phyloP scores from a whole-genome alignment of 805 yeast species.

The Jamesozyma spencerorum region DNA sequence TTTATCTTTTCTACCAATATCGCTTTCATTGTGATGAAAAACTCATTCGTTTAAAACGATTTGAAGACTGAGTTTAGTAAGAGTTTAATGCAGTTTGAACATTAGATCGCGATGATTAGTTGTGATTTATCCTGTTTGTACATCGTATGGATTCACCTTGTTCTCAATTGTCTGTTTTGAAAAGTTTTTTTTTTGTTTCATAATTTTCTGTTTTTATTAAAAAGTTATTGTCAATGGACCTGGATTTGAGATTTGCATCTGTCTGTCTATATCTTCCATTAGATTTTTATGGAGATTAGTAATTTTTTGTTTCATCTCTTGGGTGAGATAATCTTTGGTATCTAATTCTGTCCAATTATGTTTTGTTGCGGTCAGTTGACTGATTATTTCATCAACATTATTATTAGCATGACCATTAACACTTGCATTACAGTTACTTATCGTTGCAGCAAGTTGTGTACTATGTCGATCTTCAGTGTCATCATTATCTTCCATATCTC shows the following conservation, averaged over 20 bases:
- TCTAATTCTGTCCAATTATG: constrained; percentile 8
- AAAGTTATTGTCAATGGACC: constrained; percentile 16
- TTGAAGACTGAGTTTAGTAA: too few relatives aligned
- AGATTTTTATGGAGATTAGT: constrained; percentile 10
- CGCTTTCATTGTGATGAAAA: too few relatives aligned
- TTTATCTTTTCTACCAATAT: too few relatives aligned
- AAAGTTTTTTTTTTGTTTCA: too few relatives aligned
- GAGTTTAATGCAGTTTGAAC: too few relatives aligned
- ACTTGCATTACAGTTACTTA: constrained; percentile 3
- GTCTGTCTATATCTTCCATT: constrained; percentile 11
- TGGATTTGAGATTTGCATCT: constrained; percentile 11
- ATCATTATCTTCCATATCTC: constrained; percentile 12
- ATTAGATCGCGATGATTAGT: too few relatives aligned
- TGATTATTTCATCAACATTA: constrained; percentile 3
- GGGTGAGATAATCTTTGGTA: constrained; percentile 8
- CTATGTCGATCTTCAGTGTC: background rate
- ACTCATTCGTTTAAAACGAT: too few relatives aligned
- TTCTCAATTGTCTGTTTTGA: too few relatives aligned
- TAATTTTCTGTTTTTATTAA: constrained; percentile 4
- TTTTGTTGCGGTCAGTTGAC: constrained; percentile 10
- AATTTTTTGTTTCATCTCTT: constrained; percentile 6
- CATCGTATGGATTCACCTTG: too few relatives aligned
- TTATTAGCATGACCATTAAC: background rate
- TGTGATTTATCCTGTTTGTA: too few relatives aligned
- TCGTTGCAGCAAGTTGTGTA: constrained; percentile 3